These are phyloP conservation scores for Postia placenta DNA, from an alignment of 768 basidiomycete genomes.

Conservation along the genomic window DNA sequence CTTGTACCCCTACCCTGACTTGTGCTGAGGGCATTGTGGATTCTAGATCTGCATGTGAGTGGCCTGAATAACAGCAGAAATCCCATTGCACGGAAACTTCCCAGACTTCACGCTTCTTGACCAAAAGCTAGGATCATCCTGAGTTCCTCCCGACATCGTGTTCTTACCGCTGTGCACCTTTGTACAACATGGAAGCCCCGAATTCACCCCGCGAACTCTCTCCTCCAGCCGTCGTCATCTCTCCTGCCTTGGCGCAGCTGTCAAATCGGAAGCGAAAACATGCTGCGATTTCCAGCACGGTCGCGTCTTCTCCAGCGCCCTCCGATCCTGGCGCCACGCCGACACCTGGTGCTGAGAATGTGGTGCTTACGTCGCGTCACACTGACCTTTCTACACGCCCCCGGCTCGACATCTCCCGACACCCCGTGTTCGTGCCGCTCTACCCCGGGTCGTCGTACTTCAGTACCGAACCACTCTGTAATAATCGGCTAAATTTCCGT, in stretches of 20 bases:
- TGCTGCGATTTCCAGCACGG: conserved; percentile 26
- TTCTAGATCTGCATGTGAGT: too few relatives aligned
- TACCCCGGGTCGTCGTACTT: conserved; percentile 50
- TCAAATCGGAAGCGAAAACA: conserved; percentile 47
- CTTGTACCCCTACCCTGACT: too few relatives aligned
- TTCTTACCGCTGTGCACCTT: too few relatives aligned
- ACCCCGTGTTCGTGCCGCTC: conserved; percentile 61
- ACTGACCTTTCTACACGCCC: conserved; percentile 61
- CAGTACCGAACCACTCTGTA: conserved; percentile 64
- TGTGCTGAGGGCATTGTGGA: too few relatives aligned
- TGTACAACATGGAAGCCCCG: conserved; percentile 17
- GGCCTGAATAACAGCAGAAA: too few relatives aligned
- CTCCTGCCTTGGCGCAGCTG: conserved; percentile 15
- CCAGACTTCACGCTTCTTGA: too few relatives aligned
- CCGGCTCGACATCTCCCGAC: conserved; percentile 68
- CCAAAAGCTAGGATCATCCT: too few relatives aligned
- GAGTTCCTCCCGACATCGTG: too few relatives aligned
- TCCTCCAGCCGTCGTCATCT: conserved; percentile 27
- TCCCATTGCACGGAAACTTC: too few relatives aligned
- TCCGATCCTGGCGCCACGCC: conserved; percentile 29
- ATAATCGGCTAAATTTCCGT: conserved; percentile 74
- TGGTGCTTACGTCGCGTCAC: conserved; percentile 57
- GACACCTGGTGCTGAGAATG: conserved; percentile 29
- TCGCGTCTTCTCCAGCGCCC: conserved; percentile 29
- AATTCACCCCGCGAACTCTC: conserved; percentile 27